These are phyloP conservation scores for Colletotrichum aenigma DNA, from an alignment of 2,329 filamentous ascomycete genomes.

Conservation along the genomic window DNA sequence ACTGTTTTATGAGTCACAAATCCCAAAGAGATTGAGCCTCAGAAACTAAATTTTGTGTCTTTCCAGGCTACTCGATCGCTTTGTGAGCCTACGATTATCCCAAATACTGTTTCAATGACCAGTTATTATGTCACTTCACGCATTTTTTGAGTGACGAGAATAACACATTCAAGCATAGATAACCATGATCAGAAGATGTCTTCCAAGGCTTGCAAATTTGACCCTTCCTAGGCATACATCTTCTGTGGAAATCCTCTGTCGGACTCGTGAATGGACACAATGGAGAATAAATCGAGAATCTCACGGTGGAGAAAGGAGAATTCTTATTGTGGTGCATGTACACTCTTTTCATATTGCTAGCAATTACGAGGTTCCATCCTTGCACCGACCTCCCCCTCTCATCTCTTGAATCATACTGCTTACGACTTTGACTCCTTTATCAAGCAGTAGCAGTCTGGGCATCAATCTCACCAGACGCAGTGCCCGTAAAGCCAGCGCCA, in stretches of 20 bases:
- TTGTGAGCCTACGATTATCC: accelerated
- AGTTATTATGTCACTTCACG: too few species aligned
- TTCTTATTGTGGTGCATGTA: accelerated
- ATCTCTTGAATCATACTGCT: accelerated
- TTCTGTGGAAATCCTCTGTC: neutral
- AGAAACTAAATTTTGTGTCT: neutral
- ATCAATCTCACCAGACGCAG: neutral
- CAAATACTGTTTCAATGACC: neutral
- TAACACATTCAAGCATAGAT: accelerated
- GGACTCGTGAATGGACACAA: accelerated
- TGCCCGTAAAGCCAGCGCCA: neutral
- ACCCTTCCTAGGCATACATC: accelerated
- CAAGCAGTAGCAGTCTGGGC: neutral
- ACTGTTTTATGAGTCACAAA: accelerated
- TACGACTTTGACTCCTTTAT: accelerated
- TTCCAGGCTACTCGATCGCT: neutral
- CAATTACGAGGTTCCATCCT: accelerated
- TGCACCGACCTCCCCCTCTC: accelerated
- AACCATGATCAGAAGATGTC: accelerated
- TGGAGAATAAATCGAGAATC: accelerated
- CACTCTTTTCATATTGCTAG: neutral
- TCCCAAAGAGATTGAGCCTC: neutral
- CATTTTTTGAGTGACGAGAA: accelerated
- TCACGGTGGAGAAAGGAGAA: neutral
- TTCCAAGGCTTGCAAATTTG: neutral